Base-by-base conservation (phyloP, 306 rosid species). In the Cucurbita pepo region DNA sequence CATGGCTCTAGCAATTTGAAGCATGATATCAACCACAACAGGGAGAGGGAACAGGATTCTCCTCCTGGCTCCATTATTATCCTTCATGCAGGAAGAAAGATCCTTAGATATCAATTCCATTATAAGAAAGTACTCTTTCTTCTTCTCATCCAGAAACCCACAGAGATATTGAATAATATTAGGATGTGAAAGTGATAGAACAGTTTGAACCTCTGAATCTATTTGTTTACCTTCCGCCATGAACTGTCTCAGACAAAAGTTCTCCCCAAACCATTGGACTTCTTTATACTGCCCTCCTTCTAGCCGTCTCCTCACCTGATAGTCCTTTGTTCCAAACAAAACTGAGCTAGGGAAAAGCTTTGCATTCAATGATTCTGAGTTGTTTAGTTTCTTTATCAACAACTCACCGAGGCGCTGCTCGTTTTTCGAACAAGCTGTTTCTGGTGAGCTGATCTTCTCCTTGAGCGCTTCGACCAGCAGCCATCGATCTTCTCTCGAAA, bases 1-100 rank as follows among this genome's bases (percentile, higher is more conserved):
- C 80, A 91, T 86, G 55, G 96, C 97, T 78, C 97, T 84, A 0
- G 97, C 95, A 72, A 95, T 89, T 73, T 95, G 99, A 79, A 95
- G 96, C 97, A 95, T 91, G 73, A 95, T 80, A 83, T 95, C 99
- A 64, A 88, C 91, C 57, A 86, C 79, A 34, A 88, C 95, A 4
- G 92, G 86, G 22, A 89, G 76, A 16, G 99, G 82, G 78, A 91
- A 86, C 77, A 91, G 41, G 75, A 85, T 60, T 82, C 77, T 87
- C 60, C 96, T 86, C 88, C 96, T 89, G 3, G 88, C 85, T 36
- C 97, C 88, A 30, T 74, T 75, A 14, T 85, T 91, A 76, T 95
- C 99, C 77, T 80, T 95, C 91, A 91, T 80, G 76, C 86, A 86
- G 63, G 83, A 76, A 63, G 77, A 55, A 1, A 95, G 77, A 77